A percentile compares a stretch with the other conserved stretches of the same genome.
phyloP scores from a whole-genome alignment of 805 yeast genomes.

The Ogataea paradorogensis region DNA sequence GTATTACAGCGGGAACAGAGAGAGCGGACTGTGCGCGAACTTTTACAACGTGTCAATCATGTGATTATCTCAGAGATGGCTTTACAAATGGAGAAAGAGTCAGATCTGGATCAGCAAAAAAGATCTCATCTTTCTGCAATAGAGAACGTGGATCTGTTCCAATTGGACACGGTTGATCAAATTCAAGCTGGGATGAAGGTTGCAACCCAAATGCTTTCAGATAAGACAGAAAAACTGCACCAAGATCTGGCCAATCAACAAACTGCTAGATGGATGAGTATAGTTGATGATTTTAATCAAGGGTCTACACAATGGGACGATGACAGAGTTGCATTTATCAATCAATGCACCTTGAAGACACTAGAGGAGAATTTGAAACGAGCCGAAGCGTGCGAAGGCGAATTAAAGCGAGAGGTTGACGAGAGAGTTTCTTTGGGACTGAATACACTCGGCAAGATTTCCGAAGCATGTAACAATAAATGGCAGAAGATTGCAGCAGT shows the following conservation, averaged over 20 bases:
- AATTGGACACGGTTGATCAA: neutral
- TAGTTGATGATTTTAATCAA: neutral
- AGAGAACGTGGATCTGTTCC: neutral
- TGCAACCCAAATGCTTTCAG: neutral
- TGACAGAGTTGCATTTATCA: neutral
- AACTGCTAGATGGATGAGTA: neutral
- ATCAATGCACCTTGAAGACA: neutral
- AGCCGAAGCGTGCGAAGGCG: neutral
- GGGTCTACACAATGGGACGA: neutral
- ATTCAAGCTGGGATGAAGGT: neutral
- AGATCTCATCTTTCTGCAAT: neutral
- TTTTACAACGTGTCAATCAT: neutral
- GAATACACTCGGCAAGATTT: too few relatives aligned
- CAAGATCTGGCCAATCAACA: neutral
- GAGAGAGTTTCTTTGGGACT: too few relatives aligned
- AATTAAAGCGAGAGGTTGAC: too few relatives aligned
- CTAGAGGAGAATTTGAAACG: neutral
- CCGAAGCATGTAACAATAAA: too few relatives aligned
- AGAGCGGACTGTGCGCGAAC: neutral
- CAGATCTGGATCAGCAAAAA: neutral
- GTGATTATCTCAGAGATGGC: neutral
- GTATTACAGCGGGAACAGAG: neutral
- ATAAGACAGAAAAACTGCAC: neutral
- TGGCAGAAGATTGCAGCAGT: too few relatives aligned
- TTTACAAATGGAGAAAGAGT: neutral